Evolutionary conservation across 768 basidiomycete genomes (phyloP), one percentile per base, ranked within the genome.

Genomic region (Suillus clintonianus): DNA sequence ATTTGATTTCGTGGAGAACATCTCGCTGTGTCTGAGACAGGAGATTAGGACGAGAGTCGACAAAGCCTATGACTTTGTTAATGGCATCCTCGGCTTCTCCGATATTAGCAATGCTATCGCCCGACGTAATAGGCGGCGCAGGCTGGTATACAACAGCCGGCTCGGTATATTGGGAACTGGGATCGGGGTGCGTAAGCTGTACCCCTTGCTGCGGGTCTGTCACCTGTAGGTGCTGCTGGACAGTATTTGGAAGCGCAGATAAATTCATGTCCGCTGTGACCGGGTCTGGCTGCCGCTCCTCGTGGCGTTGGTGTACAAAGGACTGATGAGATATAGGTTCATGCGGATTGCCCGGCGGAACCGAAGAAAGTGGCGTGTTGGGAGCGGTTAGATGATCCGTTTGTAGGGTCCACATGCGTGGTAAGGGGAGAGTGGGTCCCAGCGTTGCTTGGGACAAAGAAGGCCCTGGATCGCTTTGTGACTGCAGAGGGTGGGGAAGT

Each of bases 61-160:
- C 71, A 64, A 82, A 89, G 14, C 75, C 50, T 65, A 89, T 79
- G 62, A 89, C 77, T 65, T 77, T 84, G 70, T 85, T 81, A 59
- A 89, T 72, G 30, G 86, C 82, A 11, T 81, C 80, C 57, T 88
- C 83, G 2, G 83, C 87, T 57, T 86, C 83, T 0, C 74, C 69
- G n/a, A 81, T 69, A 56, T 81, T 78, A 22, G 83, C 81, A 34
- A 75, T 68, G 24, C 68, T 69, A 56, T 63, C 71, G 51, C 72
- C 76, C 55, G 75, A 70, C 62, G 76, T 74, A 36, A 72, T 76
- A 22, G 74, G 68, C 41, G 77, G 72, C 0, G 68, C 69, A 5
- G 75, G 53, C 58, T 78, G 75, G 68, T 77, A 81, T 58, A 78
- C 73, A 34, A 72, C 69, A 34, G 69, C 71, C 13, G 75, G 57